Evolutionary conservation across 2,329 filamentous ascomycete species (phyloP).

Genomic region (Ophiostoma sp.): DNA sequence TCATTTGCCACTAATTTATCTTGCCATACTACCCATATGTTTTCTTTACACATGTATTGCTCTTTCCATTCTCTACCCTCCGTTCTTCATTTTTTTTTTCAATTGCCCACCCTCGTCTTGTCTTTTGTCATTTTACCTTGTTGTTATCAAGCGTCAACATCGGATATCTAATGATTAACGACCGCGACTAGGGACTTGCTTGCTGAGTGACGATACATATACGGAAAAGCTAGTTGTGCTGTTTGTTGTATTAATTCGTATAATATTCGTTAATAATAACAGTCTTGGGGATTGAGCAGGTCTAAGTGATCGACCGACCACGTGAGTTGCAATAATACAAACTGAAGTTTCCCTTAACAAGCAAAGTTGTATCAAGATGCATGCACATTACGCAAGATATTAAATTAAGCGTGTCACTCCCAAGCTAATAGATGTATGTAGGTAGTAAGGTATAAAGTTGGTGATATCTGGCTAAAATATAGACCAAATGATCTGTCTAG

Average conservation of each 20-base stretch:
- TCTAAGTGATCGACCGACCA: background rate
- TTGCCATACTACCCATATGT: background rate
- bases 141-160: background rate
- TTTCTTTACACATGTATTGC: background rate
- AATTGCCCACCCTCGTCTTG: background rate
- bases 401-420: background rate
- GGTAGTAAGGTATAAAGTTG: background rate
- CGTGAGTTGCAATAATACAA: background rate
- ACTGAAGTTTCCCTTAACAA: background rate
- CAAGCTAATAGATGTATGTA: background rate
- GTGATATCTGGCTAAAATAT: background rate
- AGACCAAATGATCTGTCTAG: constrained; percentile 1
- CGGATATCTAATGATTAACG: constrained; percentile 17
- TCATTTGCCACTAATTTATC: background rate
- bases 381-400: background rate
- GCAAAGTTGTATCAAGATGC: background rate
- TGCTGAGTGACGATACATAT: constrained; percentile 11
- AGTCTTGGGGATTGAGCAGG: background rate
- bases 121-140: background rate
- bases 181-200: constrained; percentile 10
- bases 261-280: background rate
- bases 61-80: background rate
- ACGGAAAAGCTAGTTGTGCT: constrained; percentile 8
- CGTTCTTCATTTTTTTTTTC: background rate
- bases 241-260: background rate